phyloP scores from a whole-genome alignment of 176 grass and related monocot genomes.

The Panicum miliaceum region DNA sequence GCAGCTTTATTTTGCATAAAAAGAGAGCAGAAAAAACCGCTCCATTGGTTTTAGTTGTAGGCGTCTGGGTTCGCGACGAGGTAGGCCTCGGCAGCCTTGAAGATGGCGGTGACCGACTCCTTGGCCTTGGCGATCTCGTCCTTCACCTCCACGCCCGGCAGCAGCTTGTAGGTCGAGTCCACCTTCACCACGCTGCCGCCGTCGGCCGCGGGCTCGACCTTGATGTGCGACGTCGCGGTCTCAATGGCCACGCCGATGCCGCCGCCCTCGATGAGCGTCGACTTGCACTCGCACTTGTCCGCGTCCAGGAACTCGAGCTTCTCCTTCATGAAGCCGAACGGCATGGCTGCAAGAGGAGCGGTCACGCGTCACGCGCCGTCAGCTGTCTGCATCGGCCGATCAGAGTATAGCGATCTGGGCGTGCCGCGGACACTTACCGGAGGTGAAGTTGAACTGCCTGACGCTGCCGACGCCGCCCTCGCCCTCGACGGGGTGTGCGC shows the following conservation, averaged over 20 bases:
- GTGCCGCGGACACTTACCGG: slow-evolving; percentile 15
- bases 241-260: slow-evolving; percentile 58
- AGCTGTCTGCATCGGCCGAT: background rate
- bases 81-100: slow-evolving; percentile 64
- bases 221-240: slow-evolving; percentile 57
- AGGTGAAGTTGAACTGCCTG: slow-evolving; percentile 80
- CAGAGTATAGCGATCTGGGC: background rate
- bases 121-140: slow-evolving; percentile 58
- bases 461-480: slow-evolving; percentile 52
- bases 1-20: too few species aligned
- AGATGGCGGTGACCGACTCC: slow-evolving; percentile 39
- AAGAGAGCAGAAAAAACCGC: background rate
- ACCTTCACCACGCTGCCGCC: slow-evolving; percentile 71
- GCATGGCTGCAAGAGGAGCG: slow-evolving; percentile 30
- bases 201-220: slow-evolving; percentile 55
- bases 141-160: slow-evolving; percentile 50
- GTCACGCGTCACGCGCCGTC: background rate
- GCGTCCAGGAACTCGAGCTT: slow-evolving; percentile 60
- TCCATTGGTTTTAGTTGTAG: slow-evolving; percentile 57
- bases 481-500: slow-evolving; percentile 36
- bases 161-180: slow-evolving; percentile 47
- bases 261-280: slow-evolving; percentile 66
- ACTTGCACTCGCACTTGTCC: slow-evolving; percentile 66
- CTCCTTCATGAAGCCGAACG: slow-evolving; percentile 60
- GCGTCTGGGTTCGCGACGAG: slow-evolving; percentile 63